Percentiles rank a stretch among this genome's conserved stretches.
Evolutionary conservation across 441 rosid species (phyloP).

Genomic region (Viola pubescens): DNA sequence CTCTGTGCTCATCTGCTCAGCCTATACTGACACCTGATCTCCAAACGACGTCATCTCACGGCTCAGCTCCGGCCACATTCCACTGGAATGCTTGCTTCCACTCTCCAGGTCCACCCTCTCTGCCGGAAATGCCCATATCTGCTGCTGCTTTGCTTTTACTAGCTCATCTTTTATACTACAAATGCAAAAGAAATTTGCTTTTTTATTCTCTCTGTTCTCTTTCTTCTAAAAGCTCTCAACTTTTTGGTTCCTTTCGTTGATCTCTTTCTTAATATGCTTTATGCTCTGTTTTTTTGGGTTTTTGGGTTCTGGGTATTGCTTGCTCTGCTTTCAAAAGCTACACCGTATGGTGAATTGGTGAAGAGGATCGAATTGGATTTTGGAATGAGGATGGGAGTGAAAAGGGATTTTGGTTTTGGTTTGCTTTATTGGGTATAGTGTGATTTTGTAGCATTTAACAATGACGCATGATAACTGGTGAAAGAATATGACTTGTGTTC

Average conservation of each 20-base stretch:
- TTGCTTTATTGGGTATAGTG: no score
- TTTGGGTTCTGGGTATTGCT: no score
- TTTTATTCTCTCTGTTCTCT: conserved; percentile 10
- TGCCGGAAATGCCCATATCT: background rate
- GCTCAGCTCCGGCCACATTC: conserved; percentile 20
- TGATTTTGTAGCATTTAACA: no score
- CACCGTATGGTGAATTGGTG: no score
- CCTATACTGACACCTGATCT: conserved; percentile 3
- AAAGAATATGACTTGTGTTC: conserved; percentile 19
- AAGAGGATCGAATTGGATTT: no score
- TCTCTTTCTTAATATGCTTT: background rate
- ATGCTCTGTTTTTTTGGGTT: no score
- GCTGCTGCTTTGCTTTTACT: background rate
- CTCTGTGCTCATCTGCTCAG: conserved; percentile 1
- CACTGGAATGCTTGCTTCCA: conserved; percentile 32
- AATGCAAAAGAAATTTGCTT: background rate
- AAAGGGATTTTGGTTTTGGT: no score
- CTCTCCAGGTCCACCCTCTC: conserved; percentile 19
- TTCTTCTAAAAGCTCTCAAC: background rate
- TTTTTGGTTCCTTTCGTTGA: background rate
- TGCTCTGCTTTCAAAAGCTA: no score
- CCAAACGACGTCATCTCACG: conserved; percentile 9
- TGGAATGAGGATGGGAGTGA: no score
- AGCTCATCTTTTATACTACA: background rate
- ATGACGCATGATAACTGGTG: conserved; percentile 27